A percentile compares a stretch with the other conserved stretches of the same genome.
Conservation (phyloP, 164 flowering plant species). For the grape (Vitis vinifera) region ASM3070453v1 NC_081814.1:1351001-1351500, state of each 20-base stretch:
- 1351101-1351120: conserved; percentile 39
- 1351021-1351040: conserved; percentile 73
- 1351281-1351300: conserved; percentile 58
- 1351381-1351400: conserved; percentile 63
- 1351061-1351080: conserved; percentile 63
- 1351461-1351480: conserved; percentile 51
- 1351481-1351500: conserved; percentile 40
- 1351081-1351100: conserved; percentile 46
- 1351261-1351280: conserved; percentile 48
- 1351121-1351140: conserved; percentile 45
- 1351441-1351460: conserved; percentile 73
- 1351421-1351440: conserved; percentile 48
- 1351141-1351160: conserved; percentile 54
- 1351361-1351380: conserved; percentile 51
- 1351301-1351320: conserved; percentile 42
- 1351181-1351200: conserved; percentile 71
- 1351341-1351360: conserved; percentile 54
- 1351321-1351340: conserved; percentile 45
- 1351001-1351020: conserved; percentile 69
- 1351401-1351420: conserved; percentile 61
- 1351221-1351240: conserved; percentile 46
- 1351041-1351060: conserved; percentile 65
- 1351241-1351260: conserved; percentile 35
- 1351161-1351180: conserved; percentile 56
- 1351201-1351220: conserved; percentile 61